Base-by-base conservation (phyloP, 345 rosid genomes). In the Aquilaria yunnanensis region DNA sequence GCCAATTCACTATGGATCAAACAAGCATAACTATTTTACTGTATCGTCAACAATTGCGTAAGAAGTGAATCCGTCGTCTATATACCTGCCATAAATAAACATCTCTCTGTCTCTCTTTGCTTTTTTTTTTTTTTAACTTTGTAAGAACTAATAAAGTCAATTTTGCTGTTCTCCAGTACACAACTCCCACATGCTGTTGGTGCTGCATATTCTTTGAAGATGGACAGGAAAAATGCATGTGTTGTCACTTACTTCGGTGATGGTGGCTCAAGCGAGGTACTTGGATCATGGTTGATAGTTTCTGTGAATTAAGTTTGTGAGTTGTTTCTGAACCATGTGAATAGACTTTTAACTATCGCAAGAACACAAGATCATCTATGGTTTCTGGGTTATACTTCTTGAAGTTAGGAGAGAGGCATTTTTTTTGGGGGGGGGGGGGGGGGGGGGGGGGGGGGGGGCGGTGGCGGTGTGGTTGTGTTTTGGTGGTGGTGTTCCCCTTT, bases 161-260 rank as follows among this genome's bases (percentile, higher is more conserved):
- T 46, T 6, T 29, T 67, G 29, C 55, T 63, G 45, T 53, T 43
- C 46, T 64, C 9, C 82, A 87, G 97, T 45, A 75, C 96, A 56
- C 97, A 90, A 68, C 70, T 90, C 62, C 92, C 92, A 34, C 93
- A 88, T 16, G 93, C 97, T 4, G 96, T 85, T 74, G 93, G 96
- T 71, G 87, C 86, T 62, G 97, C 97, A 47, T 88, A 90, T 78
- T 88, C 97, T 61, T 77, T 88, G 59, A 90, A 85, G 81, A 84
- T 90, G 93, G 97, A 90, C 49, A 61, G 23, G 48, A 82, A 76
- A 67, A 78, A 85, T 84, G 90, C 91, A 11, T 90, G 96, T 77
- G 79, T 64, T 4, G 85, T 90, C 63, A 77, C 90, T 54, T 88
- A 70, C 60, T 82, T 86, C 57, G 96, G 97, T 61, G 97, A 90